Percentiles rank a stretch among this genome's conserved stretches.
Evolutionary conservation across 1,284 basidiomycete genomes (phyloP).

Genomic region (Sporisorium sorghi): DNA sequence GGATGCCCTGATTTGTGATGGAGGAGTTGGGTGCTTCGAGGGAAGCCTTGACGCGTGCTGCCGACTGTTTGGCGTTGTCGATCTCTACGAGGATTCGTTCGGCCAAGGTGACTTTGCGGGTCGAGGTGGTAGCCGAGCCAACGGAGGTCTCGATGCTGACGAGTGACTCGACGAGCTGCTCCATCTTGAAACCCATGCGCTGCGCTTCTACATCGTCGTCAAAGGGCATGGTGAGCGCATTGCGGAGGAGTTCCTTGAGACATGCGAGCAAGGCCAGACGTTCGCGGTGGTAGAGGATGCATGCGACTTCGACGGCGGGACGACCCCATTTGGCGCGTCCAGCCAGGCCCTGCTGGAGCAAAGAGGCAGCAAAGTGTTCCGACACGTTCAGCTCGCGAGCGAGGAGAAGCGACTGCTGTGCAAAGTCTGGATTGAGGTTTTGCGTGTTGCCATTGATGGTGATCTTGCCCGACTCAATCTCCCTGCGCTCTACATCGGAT

Average conservation of each 20-base stretch:
- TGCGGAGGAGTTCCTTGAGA: constrained; percentile 59
- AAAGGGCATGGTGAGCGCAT: constrained; percentile 60
- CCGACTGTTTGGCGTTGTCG: constrained; percentile 41
- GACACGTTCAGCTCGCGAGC: constrained; percentile 61
- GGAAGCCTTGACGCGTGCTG: constrained; percentile 42
- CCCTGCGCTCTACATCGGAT: constrained; percentile 61
- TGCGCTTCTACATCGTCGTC: constrained; percentile 53
- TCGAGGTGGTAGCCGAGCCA: constrained; percentile 16
- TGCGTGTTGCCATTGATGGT: constrained; percentile 59
- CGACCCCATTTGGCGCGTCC: constrained; percentile 62
- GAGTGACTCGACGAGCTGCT: constrained; percentile 60
- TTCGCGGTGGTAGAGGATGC: constrained; percentile 65
- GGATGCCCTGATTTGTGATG: constrained; percentile 32
- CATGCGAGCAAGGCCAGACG: constrained; percentile 61
- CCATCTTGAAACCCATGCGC: constrained; percentile 59
- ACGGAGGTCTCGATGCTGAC: constrained; percentile 38
- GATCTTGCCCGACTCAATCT: constrained; percentile 64
- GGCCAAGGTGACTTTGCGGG: constrained; percentile 34
- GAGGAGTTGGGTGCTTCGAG: constrained; percentile 37
- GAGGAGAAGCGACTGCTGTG: constrained; percentile 62
- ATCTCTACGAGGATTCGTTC: constrained; percentile 55
- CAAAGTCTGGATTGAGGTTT: constrained; percentile 64
- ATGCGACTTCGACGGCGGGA: constrained; percentile 61
- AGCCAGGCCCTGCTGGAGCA: constrained; percentile 64
- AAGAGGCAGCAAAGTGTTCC: constrained; percentile 65